Percentiles rank a stretch among this genome's conserved stretches.
phyloP scores from a whole-genome alignment of 2,329 filamentous ascomycete genomes.

The Trichoderma hamatum region DNA sequence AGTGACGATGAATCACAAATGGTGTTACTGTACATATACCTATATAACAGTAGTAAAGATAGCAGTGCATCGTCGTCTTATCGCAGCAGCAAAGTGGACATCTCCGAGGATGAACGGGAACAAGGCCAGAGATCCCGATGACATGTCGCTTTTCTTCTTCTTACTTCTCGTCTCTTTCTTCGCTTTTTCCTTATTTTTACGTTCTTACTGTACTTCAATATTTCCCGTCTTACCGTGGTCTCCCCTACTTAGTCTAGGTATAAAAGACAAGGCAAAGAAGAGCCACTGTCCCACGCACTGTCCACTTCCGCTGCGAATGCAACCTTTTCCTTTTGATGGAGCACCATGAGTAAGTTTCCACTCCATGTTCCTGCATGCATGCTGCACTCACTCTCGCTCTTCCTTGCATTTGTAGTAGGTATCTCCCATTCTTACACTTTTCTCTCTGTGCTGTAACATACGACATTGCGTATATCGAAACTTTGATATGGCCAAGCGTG shows the following conservation, averaged over 20 bases:
- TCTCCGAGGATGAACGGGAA: background rate
- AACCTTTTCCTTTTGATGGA: background rate
- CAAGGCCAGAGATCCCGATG: background rate
- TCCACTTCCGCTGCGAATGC: background rate
- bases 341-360: background rate
- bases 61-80: background rate
- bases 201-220: background rate
- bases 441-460: background rate
- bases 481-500: too few relatives aligned
- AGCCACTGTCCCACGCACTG: background rate
- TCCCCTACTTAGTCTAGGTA: background rate
- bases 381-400: constrained; percentile 20
- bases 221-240: background rate
- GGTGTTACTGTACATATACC: too few relatives aligned
- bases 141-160: background rate
- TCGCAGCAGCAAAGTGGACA: background rate
- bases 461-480: background rate
- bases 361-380: constrained; percentile 25
- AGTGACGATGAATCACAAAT: background rate
- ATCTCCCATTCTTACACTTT: background rate
- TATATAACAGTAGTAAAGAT: background rate
- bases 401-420: background rate
- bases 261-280: background rate
- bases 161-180: background rate
- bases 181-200: background rate